Percentiles rank a stretch among this genome's conserved stretches.
These are phyloP conservation scores for Globisporangium barbulae DNA, from an alignment of 352 stramenopile species.

Conservation along the genomic window DNA sequence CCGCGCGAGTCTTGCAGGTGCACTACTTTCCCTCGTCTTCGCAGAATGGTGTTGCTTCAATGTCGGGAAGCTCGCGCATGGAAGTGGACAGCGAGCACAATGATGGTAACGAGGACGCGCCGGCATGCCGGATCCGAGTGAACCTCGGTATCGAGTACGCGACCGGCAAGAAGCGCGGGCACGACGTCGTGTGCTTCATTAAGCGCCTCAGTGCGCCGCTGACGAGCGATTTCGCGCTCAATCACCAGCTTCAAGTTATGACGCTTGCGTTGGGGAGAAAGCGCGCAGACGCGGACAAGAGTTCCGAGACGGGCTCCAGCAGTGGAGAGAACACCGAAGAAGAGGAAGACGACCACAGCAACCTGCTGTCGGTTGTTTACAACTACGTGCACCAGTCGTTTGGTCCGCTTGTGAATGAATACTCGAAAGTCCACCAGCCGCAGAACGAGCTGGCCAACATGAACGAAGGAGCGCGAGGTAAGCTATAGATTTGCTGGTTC, in stretches of 20 bases:
- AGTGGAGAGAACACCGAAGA: slow-evolving; percentile 56
- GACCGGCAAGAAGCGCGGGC: slow-evolving; percentile 51
- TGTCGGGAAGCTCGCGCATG: slow-evolving; percentile 6
- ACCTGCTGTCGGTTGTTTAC: slow-evolving; percentile 81
- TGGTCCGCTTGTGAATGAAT: slow-evolving; percentile 81
- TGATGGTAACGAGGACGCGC: slow-evolving; percentile 16
- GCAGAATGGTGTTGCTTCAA: background rate
- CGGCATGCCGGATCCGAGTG: slow-evolving; percentile 46
- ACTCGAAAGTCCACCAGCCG: slow-evolving; percentile 79
- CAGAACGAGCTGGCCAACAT: slow-evolving; percentile 60
- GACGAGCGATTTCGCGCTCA: slow-evolving; percentile 63
- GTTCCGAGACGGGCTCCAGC: slow-evolving; percentile 28
- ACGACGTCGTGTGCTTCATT: slow-evolving; percentile 86
- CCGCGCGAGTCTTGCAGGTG: slow-evolving; percentile 68
- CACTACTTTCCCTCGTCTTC: slow-evolving; percentile 42
- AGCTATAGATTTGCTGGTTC: background rate
- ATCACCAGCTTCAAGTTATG: slow-evolving; percentile 86
- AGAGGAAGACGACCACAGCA: slow-evolving; percentile 61
- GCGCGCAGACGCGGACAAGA: slow-evolving; percentile 25
- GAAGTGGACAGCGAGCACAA: slow-evolving; percentile 25
- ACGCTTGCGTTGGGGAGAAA: slow-evolving; percentile 71
- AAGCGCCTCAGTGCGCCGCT: slow-evolving; percentile 74
- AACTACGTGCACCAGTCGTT: slow-evolving; percentile 90
- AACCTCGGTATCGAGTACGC: slow-evolving; percentile 80
- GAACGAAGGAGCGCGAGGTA: slow-evolving; percentile 59